Percentiles rank a stretch among this genome's conserved stretches.
phyloP scores from a whole-genome alignment of 2,329 filamentous ascomycete species.

The Pyricularia sp. region DNA sequence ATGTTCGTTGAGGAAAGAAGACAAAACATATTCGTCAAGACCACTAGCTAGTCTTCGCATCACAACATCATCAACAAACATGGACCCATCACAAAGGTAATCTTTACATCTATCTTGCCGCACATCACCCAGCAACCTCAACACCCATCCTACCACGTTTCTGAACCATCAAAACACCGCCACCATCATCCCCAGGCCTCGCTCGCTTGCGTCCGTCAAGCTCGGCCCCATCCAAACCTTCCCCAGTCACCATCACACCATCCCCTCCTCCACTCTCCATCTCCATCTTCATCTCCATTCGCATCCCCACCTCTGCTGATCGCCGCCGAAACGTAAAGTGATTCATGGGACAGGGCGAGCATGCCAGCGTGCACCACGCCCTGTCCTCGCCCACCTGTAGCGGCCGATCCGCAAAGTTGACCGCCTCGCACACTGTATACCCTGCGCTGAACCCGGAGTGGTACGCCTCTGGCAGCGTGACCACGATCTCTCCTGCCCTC shows the following conservation, averaged over 20 bases:
- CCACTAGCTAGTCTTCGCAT: no score
- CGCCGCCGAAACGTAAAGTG: neutral
- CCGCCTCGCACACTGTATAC: constrained; percentile 2
- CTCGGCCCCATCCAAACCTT: neutral
- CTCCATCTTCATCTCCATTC: no score
- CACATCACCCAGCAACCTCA: neutral
- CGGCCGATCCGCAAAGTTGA: neutral
- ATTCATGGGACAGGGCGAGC: neutral
- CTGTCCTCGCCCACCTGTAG: neutral
- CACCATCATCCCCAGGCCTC: neutral
- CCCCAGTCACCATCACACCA: neutral
- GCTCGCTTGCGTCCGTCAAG: neutral
- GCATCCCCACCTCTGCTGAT: neutral
- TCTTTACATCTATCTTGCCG: neutral
- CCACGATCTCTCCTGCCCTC: constrained; percentile 1
- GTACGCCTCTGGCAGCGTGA: neutral
- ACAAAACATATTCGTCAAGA: no score
- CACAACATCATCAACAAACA: no score
- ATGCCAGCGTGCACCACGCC: neutral
- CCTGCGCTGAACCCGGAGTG: constrained; percentile 3
- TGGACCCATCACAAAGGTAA: neutral
- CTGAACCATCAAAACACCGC: neutral
- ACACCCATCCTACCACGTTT: neutral
- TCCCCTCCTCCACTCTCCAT: neutral
- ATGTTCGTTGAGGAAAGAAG: no score